These are phyloP conservation scores for Jamesozyma lodderae DNA, from an alignment of 805 yeast genomes.

Conservation along the genomic window DNA sequence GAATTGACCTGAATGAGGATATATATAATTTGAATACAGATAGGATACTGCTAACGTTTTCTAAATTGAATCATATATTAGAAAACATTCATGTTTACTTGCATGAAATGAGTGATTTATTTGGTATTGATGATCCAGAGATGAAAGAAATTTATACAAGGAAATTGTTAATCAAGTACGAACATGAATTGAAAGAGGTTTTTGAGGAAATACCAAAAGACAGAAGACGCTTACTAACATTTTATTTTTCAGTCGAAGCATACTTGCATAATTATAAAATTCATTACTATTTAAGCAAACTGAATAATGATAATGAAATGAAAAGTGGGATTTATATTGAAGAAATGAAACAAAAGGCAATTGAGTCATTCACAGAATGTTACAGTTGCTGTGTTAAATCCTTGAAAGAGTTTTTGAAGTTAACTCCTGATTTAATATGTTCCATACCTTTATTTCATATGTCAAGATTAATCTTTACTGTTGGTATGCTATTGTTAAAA, in stretches of 20 bases:
- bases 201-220: conserved; percentile 32
- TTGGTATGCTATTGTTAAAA: conserved; percentile 49
- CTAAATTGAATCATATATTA: conserved; percentile 48
- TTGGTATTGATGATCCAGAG: conserved; percentile 10
- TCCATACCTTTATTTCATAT: conserved; percentile 49
- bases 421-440: conserved; percentile 40
- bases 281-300: conserved; percentile 18
- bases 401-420: conserved; percentile 39
- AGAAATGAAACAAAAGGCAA: conserved; percentile 3
- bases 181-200: conserved; percentile 36
- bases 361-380: conserved; percentile 41
- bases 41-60: conserved; percentile 44
- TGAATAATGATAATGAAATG: neutral
- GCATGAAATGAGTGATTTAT: conserved; percentile 30
- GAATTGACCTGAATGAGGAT: neutral
- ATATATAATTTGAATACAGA: conserved; percentile 29
- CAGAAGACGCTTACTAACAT: conserved; percentile 39
- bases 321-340: neutral
- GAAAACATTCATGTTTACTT: conserved; percentile 51
- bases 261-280: conserved; percentile 51
- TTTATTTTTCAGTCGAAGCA: conserved; percentile 55
- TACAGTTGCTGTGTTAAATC: conserved; percentile 45
- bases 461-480: conserved; percentile 52
- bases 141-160: conserved; percentile 12
- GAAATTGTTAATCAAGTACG: conserved; percentile 35